phyloP scores from a whole-genome alignment of 169 alveolate genomes.

The Plasmodium knowlesi region DNA sequence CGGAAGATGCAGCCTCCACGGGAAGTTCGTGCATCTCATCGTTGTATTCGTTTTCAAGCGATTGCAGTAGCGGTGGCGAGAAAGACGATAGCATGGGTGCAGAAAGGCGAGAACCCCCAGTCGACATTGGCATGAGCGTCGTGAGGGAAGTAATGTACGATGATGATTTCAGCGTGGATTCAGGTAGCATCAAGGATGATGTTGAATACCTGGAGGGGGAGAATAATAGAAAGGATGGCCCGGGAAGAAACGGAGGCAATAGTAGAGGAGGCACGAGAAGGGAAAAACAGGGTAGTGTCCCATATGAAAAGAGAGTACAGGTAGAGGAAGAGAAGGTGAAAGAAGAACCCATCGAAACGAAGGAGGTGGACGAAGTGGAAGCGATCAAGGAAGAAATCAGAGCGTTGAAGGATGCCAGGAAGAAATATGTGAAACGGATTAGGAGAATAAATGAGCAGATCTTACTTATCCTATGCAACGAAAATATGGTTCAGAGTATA shows the following conservation, averaged over 20 bases:
- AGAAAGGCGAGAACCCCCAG: neutral
- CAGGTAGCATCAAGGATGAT: conserved; percentile 31
- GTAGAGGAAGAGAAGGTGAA: neutral
- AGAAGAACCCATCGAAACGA: neutral
- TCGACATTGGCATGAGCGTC: neutral
- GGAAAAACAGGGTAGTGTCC: neutral
- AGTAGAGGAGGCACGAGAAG: neutral
- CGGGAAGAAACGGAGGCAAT: neutral
- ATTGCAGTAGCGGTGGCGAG: neutral
- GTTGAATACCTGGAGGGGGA: conserved; percentile 8
- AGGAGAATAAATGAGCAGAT: conserved; percentile 64
- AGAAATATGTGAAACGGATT: conserved; percentile 10
- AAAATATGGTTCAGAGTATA: conserved; percentile 44
- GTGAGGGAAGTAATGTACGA: conserved; percentile 24
- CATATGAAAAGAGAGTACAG: neutral
- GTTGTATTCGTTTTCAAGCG: conserved; percentile 48
- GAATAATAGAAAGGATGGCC: neutral
- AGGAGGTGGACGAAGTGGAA: neutral
- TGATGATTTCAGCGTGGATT: conserved; percentile 51
- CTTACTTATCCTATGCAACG: conserved; percentile 34
- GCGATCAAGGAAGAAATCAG: conserved; percentile 30
- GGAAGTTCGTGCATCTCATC: conserved; percentile 25
- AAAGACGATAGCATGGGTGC: neutral
- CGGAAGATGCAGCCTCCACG: conserved; percentile 2
- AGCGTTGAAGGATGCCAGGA: conserved; percentile 10